Percentiles rank a stretch among this genome's conserved stretches.
Conservation (phyloP, 2,329 filamentous ascomycete species). For the Calonectria pseudoreteaudii region DNA sequence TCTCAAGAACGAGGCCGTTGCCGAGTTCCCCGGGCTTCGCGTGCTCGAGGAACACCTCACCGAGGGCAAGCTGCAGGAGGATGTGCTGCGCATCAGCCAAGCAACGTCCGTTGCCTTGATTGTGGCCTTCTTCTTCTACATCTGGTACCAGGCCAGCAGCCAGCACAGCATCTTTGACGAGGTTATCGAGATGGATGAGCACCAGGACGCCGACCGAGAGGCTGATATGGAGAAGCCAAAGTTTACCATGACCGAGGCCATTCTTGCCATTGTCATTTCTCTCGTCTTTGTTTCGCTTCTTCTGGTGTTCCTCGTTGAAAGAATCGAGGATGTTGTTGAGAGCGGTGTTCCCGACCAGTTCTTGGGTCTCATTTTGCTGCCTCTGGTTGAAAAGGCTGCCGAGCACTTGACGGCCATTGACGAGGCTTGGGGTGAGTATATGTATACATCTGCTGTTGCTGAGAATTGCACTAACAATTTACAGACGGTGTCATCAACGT, state of each 20-base stretch:
- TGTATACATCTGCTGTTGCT: accelerated
- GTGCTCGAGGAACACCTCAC: slow-evolving; percentile 45
- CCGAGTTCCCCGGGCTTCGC: slow-evolving; percentile 35
- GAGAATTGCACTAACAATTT: neutral
- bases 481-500: slow-evolving; percentile 74
- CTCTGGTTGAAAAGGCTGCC: slow-evolving; percentile 77
- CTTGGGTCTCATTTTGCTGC: slow-evolving; percentile 70
- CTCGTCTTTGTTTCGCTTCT: slow-evolving; percentile 72
- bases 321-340: slow-evolving; percentile 66
- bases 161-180: slow-evolving; percentile 72
- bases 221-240: slow-evolving; percentile 70
- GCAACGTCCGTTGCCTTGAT: slow-evolving; percentile 72
- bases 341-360: slow-evolving; percentile 48
- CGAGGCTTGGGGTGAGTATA: slow-evolving; percentile 68
- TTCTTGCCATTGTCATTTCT: slow-evolving; percentile 68
- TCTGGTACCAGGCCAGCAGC: slow-evolving; percentile 73
- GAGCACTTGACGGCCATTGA: slow-evolving; percentile 78
- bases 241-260: slow-evolving; percentile 73
- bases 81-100: slow-evolving; percentile 70
- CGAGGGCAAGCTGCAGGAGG: slow-evolving; percentile 53
- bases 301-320: slow-evolving; percentile 74
- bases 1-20: slow-evolving; percentile 44
- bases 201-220: slow-evolving; percentile 67
- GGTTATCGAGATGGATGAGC: slow-evolving; percentile 63
- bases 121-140: slow-evolving; percentile 66